Base-by-base conservation (phyloP, 768 basidiomycete genomes). In the Calocybe indica region DNA sequence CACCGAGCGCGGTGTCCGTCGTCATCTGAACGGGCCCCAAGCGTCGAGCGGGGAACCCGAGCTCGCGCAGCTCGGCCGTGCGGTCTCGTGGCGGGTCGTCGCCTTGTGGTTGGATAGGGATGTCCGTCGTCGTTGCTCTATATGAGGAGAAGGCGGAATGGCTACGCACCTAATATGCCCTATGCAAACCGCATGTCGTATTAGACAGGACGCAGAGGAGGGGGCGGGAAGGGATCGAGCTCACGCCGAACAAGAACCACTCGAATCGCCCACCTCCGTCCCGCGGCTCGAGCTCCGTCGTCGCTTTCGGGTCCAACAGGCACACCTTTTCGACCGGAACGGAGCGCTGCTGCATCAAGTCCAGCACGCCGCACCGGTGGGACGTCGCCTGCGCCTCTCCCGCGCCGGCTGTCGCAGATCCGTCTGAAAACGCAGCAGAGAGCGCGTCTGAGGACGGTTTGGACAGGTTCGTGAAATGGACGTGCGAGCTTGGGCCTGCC, bases 81-180 rank as follows among this genome's bases (percentile, higher is more conserved):
- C 95, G 76, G 62, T 99, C 95, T 34, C 92, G 77, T 0, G 95
- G 95, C 1, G 95, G 95, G 66, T 99, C 94, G 58, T 97, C 95
- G 8, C 95, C 94, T 84, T 69, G 36, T 14, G 36, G 36, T 11
- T 37, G 36, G 4, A 14, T 11, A 37, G 11, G 36, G 36, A 37
- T 11, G 14, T 14, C 11, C 14, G 36, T 11, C 36, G 11, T 37
- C 35, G 36, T 11, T 37, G 36, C 11, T 37, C 36, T 22, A 22
- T 4, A 22, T 11, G 12, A 28, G 7, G 22, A 10, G 7, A 15
- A 14, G 11, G 32, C 14, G 15, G 14, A 2, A 41, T 22, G 22
- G 7, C 2, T 5, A n/a, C 62, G 28, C 55, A 79, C 81, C 82
- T 38, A 85, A 68, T 40, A 85, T 85, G 0, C 83, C 82, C 82